A percentile compares a stretch with the other conserved stretches of the same genome.
These are phyloP conservation scores for Musa beccarii DNA, from an alignment of 176 grass and related monocot genomes.

Conservation along the genomic window DNA sequence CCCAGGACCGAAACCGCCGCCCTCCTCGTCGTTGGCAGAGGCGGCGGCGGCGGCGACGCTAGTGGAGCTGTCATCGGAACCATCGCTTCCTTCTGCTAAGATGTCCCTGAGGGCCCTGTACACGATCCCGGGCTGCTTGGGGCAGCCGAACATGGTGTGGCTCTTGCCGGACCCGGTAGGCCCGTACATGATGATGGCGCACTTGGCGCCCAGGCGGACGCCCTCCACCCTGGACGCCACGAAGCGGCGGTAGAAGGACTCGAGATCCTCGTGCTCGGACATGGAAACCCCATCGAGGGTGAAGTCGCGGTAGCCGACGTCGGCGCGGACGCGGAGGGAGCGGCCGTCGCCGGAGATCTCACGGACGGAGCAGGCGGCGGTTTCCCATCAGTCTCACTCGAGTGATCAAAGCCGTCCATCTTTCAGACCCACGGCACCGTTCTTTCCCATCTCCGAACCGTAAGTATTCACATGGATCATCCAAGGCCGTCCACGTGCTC, in stretches of 20 bases:
- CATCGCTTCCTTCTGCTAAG: constrained; percentile 18
- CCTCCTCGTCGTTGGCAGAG: not conserved
- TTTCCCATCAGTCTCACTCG: too few species aligned
- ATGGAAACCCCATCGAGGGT: constrained; percentile 73
- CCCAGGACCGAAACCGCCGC: not conserved
- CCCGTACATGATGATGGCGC: constrained; percentile 90
- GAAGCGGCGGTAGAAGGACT: constrained; percentile 67
- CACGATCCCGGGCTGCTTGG: constrained; percentile 65
- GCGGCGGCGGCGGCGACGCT: not conserved
- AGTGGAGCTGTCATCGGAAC: too few species aligned
- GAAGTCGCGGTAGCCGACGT: constrained; percentile 74
- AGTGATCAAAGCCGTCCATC: too few species aligned
- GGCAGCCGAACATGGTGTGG: constrained; percentile 80
- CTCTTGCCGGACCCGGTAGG: constrained; percentile 64
- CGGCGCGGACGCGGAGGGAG: constrained; percentile 56
- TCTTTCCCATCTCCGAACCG: too few species aligned
- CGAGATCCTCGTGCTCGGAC: constrained; percentile 57
- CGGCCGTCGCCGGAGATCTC: constrained; percentile 42
- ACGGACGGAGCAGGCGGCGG: not conserved
- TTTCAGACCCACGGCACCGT: too few species aligned
- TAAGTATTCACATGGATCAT: too few species aligned
- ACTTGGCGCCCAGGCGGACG: constrained; percentile 68
- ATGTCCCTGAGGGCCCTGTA: constrained; percentile 82
- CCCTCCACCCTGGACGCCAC: constrained; percentile 55
- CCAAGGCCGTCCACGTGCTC: too few species aligned